Conservation (phyloP, 1,284 basidiomycete genomes). For the Xerocomus amazonicus region DNA sequence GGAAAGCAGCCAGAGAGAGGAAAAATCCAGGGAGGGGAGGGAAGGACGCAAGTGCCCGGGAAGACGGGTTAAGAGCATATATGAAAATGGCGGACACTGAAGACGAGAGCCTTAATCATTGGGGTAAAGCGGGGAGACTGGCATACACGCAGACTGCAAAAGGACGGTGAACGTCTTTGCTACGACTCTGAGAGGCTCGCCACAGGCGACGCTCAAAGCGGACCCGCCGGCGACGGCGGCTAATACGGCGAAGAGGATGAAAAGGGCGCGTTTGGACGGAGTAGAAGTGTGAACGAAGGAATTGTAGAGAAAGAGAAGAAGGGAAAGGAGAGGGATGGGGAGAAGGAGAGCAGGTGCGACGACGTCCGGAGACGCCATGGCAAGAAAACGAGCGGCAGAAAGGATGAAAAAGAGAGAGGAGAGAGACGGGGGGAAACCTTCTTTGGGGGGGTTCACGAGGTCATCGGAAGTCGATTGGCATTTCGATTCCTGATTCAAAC, state of each 20-base stretch:
- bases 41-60: constrained; percentile 6
- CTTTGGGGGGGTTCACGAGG: background rate
- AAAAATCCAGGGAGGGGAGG: constrained; percentile 13
- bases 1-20: constrained; percentile 19
- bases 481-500: constrained; percentile 16
- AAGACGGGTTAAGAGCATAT: constrained; percentile 18
- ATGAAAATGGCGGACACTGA: constrained; percentile 28
- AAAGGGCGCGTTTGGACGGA: constrained; percentile 5
- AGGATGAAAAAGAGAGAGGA: constrained; percentile 8
- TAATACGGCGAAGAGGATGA: constrained; percentile 23
- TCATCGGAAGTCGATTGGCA: constrained; percentile 14
- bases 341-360: constrained; percentile 27
- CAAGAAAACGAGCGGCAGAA: constrained; percentile 12
- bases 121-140: background rate
- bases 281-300: constrained; percentile 7
- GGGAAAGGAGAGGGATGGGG: constrained; percentile 21
- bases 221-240: constrained; percentile 23
- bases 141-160: constrained; percentile 24
- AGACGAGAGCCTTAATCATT: background rate
- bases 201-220: constrained; percentile 17
- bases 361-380: constrained; percentile 27
- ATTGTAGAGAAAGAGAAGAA: constrained; percentile 8
- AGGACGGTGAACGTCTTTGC: constrained; percentile 18
- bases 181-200: constrained; percentile 15
- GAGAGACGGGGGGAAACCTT: constrained; percentile 5